A percentile compares a stretch with the other conserved stretches of the same genome.
phyloP scores from a whole-genome alignment of 495 filamentous ascomycete genomes.

The Penicillium alfredii region DNA sequence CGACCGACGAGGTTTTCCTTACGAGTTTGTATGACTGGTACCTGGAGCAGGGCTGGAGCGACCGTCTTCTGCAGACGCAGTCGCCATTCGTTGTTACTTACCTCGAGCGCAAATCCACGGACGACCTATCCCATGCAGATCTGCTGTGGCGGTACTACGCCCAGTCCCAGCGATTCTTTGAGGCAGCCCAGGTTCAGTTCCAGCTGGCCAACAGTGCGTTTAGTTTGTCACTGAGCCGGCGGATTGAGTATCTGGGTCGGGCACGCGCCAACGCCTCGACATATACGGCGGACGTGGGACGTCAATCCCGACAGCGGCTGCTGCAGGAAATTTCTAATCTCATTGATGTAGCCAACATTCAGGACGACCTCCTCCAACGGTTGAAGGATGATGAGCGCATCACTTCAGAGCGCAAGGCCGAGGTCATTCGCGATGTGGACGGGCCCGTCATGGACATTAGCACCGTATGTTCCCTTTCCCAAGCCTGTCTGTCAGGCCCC shows the following conservation, averaged over 20 bases:
- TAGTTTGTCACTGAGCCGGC: constrained; percentile 61
- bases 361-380: constrained; percentile 82
- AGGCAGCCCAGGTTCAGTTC: constrained; percentile 80
- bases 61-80: constrained; percentile 74
- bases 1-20: constrained; percentile 86
- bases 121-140: constrained; percentile 70
- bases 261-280: constrained; percentile 84
- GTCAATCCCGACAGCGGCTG: constrained; percentile 70
- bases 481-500: too few species aligned
- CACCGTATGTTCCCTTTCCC: constrained; percentile 50
- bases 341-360: constrained; percentile 89
- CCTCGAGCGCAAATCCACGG: constrained; percentile 62
- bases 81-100: constrained; percentile 85
- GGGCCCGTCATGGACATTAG: constrained; percentile 66
- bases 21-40: constrained; percentile 98
- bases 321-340: constrained; percentile 77
- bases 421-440: constrained; percentile 62
- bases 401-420: constrained; percentile 46
- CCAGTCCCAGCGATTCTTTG: constrained; percentile 68
- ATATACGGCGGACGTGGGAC: constrained; percentile 60
- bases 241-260: constrained; percentile 82
- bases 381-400: constrained; percentile 69
- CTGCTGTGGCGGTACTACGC: constrained; percentile 90
- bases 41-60: constrained; percentile 69
- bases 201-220: constrained; percentile 79